phyloP scores from a whole-genome alignment of 805 yeast species.

The Monosporozyma aquatica region DNA sequence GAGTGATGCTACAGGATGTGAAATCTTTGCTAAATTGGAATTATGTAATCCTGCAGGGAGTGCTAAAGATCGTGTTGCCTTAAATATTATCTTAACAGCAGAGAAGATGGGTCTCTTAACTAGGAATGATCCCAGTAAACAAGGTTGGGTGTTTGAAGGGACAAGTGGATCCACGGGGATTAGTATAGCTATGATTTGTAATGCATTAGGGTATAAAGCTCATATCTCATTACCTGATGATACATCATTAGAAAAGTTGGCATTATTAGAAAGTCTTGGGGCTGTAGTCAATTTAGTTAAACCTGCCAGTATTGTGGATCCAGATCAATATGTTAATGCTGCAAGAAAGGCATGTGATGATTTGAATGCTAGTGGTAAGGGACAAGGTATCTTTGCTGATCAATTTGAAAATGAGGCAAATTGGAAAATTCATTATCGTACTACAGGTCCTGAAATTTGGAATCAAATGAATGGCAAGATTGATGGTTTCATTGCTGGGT shows the following conservation, averaged over 20 bases:
- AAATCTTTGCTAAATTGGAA: slow-evolving; percentile 81
- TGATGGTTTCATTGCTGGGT: slow-evolving; percentile 79
- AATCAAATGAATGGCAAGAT: slow-evolving; percentile 54
- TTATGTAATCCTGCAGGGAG: slow-evolving; percentile 87
- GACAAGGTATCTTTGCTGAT: slow-evolving; percentile 75
- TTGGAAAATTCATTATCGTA: slow-evolving; percentile 72
- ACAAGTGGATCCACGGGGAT: slow-evolving; percentile 97
- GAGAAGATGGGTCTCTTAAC: slow-evolving; percentile 49
- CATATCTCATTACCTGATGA: slow-evolving; percentile 95
- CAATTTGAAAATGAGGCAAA: slow-evolving; percentile 91
- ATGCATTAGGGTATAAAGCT: slow-evolving; percentile 79
- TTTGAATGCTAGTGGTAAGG: slow-evolving; percentile 29
- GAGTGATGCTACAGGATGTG: slow-evolving; percentile 65
- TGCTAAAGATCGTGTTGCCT: slow-evolving; percentile 90
- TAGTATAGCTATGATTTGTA: slow-evolving; percentile 81
- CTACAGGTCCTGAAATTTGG: slow-evolving; percentile 93
- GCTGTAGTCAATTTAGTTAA: slow-evolving; percentile 78
- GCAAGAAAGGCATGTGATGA: slow-evolving; percentile 62
- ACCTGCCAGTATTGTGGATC: slow-evolving; percentile 94
- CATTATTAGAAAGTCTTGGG: slow-evolving; percentile 62
- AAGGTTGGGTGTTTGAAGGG: slow-evolving; percentile 68
- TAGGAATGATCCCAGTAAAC: slow-evolving; percentile 45
- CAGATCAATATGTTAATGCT: slow-evolving; percentile 82
- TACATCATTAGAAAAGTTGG: slow-evolving; percentile 75
- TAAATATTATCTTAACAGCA: slow-evolving; percentile 66